Percentiles rank a stretch among this genome's conserved stretches.
phyloP scores from a whole-genome alignment of 129 eudicot genomes.

The Arctium minus region DNA sequence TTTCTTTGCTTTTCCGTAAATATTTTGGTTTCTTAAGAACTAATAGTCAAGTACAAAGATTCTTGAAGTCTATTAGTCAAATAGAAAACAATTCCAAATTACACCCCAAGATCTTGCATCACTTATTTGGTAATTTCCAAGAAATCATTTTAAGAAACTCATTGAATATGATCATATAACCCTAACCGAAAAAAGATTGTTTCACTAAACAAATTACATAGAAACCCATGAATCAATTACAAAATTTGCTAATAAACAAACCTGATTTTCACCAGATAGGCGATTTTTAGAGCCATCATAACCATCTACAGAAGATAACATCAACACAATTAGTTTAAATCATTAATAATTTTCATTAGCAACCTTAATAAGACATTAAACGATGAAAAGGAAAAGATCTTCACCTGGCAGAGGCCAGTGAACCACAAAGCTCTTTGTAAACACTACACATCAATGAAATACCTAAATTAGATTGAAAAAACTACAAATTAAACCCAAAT shows the following conservation, averaged over 20 bases:
- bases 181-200: neutral
- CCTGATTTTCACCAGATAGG: constrained; percentile 59
- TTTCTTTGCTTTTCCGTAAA: neutral
- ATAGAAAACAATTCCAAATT: neutral
- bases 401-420: constrained; percentile 53
- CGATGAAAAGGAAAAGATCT: constrained; percentile 26
- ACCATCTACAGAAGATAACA: constrained; percentile 25
- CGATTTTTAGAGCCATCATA: constrained; percentile 28
- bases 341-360: constrained; percentile 1
- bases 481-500: neutral
- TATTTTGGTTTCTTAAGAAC: neutral
- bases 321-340: constrained; percentile 12
- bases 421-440: constrained; percentile 30
- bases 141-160: neutral
- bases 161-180: neutral
- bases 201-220: neutral
- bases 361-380: constrained; percentile 23
- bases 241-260: constrained; percentile 6
- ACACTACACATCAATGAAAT: constrained; percentile 29
- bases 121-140: neutral
- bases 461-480: constrained; percentile 21
- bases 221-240: neutral
- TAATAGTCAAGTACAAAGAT: neutral
- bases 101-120: neutral
- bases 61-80: neutral